Evolutionary conservation across 495 filamentous ascomycete species (phyloP).

Genomic region (Xylaria castorea): DNA sequence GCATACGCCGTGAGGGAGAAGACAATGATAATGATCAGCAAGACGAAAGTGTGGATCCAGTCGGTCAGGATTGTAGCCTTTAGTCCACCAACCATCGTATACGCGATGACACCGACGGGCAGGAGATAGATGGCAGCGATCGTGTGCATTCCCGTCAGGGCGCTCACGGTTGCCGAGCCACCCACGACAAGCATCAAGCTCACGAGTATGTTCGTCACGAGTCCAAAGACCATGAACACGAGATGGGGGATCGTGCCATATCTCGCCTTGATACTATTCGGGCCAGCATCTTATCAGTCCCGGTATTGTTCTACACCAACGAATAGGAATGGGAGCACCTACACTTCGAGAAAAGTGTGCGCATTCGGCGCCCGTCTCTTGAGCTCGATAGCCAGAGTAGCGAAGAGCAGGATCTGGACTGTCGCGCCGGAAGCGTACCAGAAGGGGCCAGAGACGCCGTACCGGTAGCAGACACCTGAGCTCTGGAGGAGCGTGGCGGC

Average conservation of each 20-base stretch:
- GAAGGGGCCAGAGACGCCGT: slow-evolving; percentile 92
- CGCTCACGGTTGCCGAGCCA: slow-evolving; percentile 83
- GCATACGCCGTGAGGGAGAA: slow-evolving; percentile 90
- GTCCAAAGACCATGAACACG: slow-evolving; percentile 80
- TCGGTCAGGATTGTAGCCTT: slow-evolving; percentile 60
- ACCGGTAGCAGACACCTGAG: slow-evolving; percentile 88
- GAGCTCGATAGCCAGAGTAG: slow-evolving; percentile 90
- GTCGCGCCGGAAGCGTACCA: slow-evolving; percentile 79
- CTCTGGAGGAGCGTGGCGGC: slow-evolving; percentile 82
- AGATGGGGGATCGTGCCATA: slow-evolving; percentile 69
- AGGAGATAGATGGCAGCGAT: slow-evolving; percentile 91
- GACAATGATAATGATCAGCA: slow-evolving; percentile 87
- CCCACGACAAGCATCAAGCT: slow-evolving; percentile 94
- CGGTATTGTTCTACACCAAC: background rate
- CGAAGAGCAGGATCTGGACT: slow-evolving; percentile 85
- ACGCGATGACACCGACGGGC: slow-evolving; percentile 82
- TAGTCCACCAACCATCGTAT: slow-evolving; percentile 64
- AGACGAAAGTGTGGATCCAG: slow-evolving; percentile 82
- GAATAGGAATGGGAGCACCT: slow-evolving; percentile 58
- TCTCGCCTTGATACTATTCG: slow-evolving; percentile 52
- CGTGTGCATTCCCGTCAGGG: slow-evolving; percentile 85
- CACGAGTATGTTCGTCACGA: slow-evolving; percentile 83
- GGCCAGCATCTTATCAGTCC: slow-evolving; percentile 22
- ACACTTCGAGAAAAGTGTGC: slow-evolving; percentile 87
- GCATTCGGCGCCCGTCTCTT: slow-evolving; percentile 88